phyloP scores from a whole-genome alignment of 305 asterid genomes.

The Plantago coronopus region DNA sequence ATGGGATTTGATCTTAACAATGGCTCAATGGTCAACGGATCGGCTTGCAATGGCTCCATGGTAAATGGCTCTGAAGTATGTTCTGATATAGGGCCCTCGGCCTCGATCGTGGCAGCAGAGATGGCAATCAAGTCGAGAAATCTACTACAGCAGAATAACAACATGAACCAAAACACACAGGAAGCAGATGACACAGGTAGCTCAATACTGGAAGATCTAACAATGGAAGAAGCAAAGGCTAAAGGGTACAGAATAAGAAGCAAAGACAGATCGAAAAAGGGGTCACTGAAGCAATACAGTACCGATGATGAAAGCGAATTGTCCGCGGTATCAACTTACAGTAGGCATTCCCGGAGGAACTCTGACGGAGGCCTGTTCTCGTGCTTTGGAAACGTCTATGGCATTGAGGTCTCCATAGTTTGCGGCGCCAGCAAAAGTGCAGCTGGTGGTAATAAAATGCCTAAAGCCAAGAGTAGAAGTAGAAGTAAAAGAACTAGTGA shows the following conservation, averaged over 20 bases:
- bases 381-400: conserved; percentile 50
- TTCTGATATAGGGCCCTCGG: conserved; percentile 82
- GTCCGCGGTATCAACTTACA: conserved; percentile 2
- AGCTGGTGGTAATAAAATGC: background rate
- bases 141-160: background rate
- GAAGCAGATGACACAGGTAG: conserved; percentile 36
- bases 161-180: background rate
- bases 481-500: background rate
- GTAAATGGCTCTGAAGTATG: conserved; percentile 55
- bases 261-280: conserved; percentile 35
- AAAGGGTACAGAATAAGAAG: conserved; percentile 48
- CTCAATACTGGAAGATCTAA: conserved; percentile 58
- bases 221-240: conserved; percentile 52
- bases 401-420: conserved; percentile 40
- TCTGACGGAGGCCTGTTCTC: conserved; percentile 42
- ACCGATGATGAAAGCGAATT: conserved; percentile 11
- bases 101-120: conserved; percentile 74
- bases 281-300: conserved; percentile 4
- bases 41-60: conserved; percentile 24
- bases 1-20: conserved; percentile 28
- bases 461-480: conserved; percentile 1
- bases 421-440: conserved; percentile 37
- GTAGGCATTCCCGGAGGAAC: conserved; percentile 20
- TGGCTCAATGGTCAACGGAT: conserved; percentile 37
- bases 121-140: conserved; percentile 34